phyloP scores from a whole-genome alignment of 2,329 filamentous ascomycete genomes.

The Fusarium equiseti region DNA sequence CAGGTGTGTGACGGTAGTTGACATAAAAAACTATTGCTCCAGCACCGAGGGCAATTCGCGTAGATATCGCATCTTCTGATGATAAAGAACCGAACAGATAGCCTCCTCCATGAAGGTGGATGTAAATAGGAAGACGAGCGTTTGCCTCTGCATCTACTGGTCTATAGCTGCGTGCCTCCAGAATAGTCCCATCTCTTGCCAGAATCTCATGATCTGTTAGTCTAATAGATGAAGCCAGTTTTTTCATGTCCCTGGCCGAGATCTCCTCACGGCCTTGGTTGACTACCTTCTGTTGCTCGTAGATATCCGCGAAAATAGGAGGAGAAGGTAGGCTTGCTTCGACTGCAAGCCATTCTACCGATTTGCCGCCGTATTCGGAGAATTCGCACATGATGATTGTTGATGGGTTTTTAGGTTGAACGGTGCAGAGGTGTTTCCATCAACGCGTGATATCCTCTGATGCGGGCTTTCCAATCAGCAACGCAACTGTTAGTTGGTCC shows the following conservation, averaged over 20 bases:
- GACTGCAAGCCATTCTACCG: conserved; percentile 58
- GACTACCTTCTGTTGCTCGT: conserved; percentile 8
- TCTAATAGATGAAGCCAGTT: conserved; percentile 44
- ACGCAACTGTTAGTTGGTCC: background rate
- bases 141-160: conserved; percentile 23
- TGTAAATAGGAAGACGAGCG: conserved; percentile 61
- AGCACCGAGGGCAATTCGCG: conserved; percentile 58
- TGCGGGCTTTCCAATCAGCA: background rate
- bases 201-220: conserved; percentile 50
- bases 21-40: conserved; percentile 63
- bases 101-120: conserved; percentile 67
- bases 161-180: conserved; percentile 35
- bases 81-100: conserved; percentile 66
- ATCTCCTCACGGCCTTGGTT: conserved; percentile 28
- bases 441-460: background rate
- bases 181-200: conserved; percentile 16
- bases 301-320: conserved; percentile 12
- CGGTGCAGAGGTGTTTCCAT: background rate
- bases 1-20: conserved; percentile 71
- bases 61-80: conserved; percentile 65
- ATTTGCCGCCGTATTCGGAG: conserved; percentile 56
- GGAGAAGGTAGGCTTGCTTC: conserved; percentile 38
- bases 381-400: conserved; percentile 39
- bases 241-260: conserved; percentile 23
- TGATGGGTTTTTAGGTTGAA: background rate